Conservation (phyloP, 768 basidiomycete genomes). For the Pholiota microspora region DNA sequence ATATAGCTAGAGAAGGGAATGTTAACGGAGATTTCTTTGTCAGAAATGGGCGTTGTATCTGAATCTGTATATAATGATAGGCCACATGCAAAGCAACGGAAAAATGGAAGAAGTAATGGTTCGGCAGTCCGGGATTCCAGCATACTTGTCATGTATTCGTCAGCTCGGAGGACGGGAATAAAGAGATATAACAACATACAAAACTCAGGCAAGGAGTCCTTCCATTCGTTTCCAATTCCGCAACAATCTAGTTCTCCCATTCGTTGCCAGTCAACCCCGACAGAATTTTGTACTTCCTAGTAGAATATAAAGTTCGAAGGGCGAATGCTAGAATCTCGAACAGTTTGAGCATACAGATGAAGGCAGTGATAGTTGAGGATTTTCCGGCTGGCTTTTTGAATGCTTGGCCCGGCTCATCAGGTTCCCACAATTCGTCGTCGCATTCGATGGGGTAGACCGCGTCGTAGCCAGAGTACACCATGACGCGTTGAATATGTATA, state of each 20-base stretch:
- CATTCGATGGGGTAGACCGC: conserved; percentile 64
- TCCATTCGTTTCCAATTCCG: conserved; percentile 65
- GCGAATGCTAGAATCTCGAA: conserved; percentile 62
- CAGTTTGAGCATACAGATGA: conserved; percentile 53
- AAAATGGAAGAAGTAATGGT: conserved; percentile 42
- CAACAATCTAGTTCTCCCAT: conserved; percentile 54
- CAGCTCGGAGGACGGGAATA: neutral
- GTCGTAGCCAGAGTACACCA: conserved; percentile 46
- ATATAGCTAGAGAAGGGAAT: conserved; percentile 62
- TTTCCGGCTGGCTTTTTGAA: conserved; percentile 66
- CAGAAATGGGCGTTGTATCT: conserved; percentile 71
- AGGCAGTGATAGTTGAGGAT: conserved; percentile 52
- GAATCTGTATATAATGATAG: conserved; percentile 56
- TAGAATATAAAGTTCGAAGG: conserved; percentile 53
- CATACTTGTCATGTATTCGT: conserved; percentile 11
- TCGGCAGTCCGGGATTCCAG: conserved; percentile 19
- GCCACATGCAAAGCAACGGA: conserved; percentile 43
- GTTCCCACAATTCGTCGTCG: conserved; percentile 47
- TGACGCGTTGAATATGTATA: neutral
- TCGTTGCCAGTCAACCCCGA: conserved; percentile 47
- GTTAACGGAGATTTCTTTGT: conserved; percentile 36
- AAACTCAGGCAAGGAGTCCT: conserved; percentile 56
- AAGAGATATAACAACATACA: conserved; percentile 30
- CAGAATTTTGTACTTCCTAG: conserved; percentile 38
- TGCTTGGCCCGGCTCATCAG: conserved; percentile 39